Evolutionary conservation across 1,139 yeast genomes (phyloP), one percentile per base, ranked within the genome.

Genomic region (Debaryomycetaceae sp.): DNA sequence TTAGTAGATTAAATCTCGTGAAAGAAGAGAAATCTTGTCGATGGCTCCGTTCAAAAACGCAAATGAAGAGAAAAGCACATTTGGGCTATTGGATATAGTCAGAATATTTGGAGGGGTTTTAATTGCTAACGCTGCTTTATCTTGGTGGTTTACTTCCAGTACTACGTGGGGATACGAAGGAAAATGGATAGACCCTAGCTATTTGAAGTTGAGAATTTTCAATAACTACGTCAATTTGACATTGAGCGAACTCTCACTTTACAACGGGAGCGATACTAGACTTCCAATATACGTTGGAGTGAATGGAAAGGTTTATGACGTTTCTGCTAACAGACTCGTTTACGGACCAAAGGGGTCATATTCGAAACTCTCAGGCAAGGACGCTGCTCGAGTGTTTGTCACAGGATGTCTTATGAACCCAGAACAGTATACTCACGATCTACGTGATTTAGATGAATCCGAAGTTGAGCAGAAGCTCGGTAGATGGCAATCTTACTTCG

Each of bases 301-400:
- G 3, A 72, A 83, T 54, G 91, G 91, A 0, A 72, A 72, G 5
- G 84, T 87, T 0, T 87, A 75, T 59, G 96, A 87, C 56, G 96
- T 87, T 2, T 64, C 81, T 4, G 62, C 75, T 0, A 68, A 78
- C n/a, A 66, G 73, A 2, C 63, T 58, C 2, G 66, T 83, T 1
- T 87, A 88, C 59, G 89, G 89, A 0, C 85, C 87, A 0, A 40
- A 36, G 23, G 68, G 72, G 1, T 90, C 90, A 0, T 87, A 87
- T 59, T 60, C 69, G 5, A 66, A 73, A 43, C 78, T 88, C 56
- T 75, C 83, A 23, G 96, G 95, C 0, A 68, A 66, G 40, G 96
- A 88, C 59, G 78, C 81, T 38, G 84, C 93, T 0, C 66, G 96
- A 40, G 89, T 89, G 24, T 83, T 80, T 55, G 84, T 82, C 4